Evolutionary conservation across 2,329 filamentous ascomycete species (phyloP).

Genomic region (Fusarium haematococcum): DNA sequence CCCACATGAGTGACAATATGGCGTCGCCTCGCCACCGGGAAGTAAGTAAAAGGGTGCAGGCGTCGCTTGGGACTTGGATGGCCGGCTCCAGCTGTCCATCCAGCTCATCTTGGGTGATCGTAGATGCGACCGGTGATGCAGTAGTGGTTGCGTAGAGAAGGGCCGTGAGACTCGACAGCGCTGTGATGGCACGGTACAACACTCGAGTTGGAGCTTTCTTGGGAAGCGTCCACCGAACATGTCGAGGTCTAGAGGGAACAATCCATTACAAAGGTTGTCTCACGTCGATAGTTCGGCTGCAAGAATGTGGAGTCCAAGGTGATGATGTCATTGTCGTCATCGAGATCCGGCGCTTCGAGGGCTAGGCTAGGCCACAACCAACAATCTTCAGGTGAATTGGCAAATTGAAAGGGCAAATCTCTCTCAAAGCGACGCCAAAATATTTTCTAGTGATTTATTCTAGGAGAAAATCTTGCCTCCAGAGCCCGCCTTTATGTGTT

Average conservation of each 20-base stretch:
- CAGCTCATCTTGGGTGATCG: constrained; percentile 50
- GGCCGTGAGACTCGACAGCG: rapidly evolving
- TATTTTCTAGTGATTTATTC: too few species aligned
- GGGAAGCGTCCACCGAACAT: background rate
- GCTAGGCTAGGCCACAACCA: background rate
- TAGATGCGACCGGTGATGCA: background rate
- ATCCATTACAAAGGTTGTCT: background rate
- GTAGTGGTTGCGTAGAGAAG: background rate
- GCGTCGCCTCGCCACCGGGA: constrained; percentile 57
- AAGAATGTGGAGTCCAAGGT: background rate
- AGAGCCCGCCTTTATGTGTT: background rate
- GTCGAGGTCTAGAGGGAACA: background rate
- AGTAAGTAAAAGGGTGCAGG: constrained; percentile 68
- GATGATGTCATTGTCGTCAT: constrained; percentile 38
- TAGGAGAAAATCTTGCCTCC: background rate
- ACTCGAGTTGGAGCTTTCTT: background rate
- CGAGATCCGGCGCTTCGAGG: background rate
- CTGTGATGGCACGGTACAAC: background rate
- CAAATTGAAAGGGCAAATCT: background rate
- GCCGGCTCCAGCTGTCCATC: constrained; percentile 57
- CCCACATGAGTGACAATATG: constrained; percentile 69
- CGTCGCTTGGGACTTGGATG: constrained; percentile 53
- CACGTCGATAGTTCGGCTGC: background rate
- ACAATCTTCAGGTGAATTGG: background rate
- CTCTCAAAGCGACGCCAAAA: background rate